phyloP scores from a whole-genome alignment of 768 basidiomycete species.

The Strobilomyces dryophilus region DNA sequence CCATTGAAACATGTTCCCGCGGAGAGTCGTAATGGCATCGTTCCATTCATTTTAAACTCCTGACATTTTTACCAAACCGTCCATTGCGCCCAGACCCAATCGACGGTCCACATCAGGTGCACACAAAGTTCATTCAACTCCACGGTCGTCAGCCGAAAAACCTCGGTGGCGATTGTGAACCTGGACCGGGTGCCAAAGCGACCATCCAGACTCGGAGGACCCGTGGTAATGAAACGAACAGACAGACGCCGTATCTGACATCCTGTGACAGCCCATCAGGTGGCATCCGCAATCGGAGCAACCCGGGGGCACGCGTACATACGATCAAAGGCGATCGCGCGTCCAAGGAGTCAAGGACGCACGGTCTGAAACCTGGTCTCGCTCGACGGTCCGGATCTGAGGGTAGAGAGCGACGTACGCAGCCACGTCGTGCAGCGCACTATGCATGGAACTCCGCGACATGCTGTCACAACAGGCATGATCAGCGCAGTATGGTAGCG shows the following conservation, averaged over 20 bases:
- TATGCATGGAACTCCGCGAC: no score
- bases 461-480: no score
- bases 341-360: slow-evolving; percentile 39
- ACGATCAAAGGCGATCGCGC: slow-evolving; percentile 71
- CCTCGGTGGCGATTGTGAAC: neutral
- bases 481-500: no score
- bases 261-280: neutral
- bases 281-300: neutral
- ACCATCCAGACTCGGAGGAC: neutral
- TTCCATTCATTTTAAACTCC: neutral
- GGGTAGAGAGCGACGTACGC: neutral
- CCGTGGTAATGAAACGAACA: neutral
- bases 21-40: neutral
- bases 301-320: slow-evolving; percentile 31
- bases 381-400: slow-evolving; percentile 42
- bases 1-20: neutral
- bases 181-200: neutral
- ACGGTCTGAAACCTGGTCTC: slow-evolving; percentile 39
- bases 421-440: neutral
- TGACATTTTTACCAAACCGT: neutral
- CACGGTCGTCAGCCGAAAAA: neutral
- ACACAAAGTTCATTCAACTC: neutral
- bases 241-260: neutral
- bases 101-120: neutral
- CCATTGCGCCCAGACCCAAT: no score